A percentile compares a stretch with the other conserved stretches of the same genome.
Conservation (phyloP, 2,329 filamentous ascomycete genomes). For the Lecanicillium sp. region DNA sequence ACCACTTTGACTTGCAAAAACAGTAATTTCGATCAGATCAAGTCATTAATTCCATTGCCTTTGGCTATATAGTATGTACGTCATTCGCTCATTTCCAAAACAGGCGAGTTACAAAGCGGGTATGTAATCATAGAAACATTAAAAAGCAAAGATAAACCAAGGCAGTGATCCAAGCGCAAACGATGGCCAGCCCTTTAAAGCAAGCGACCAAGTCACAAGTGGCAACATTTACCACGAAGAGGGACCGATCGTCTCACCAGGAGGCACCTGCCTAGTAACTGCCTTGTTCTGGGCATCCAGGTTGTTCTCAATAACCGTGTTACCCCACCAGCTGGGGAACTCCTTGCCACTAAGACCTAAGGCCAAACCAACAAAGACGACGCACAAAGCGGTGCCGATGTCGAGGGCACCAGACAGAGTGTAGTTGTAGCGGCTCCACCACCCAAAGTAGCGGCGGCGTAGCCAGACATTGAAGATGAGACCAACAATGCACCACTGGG, state of each 20-base stretch:
- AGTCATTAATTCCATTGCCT: no score
- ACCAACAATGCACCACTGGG: constrained; percentile 46
- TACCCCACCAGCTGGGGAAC: constrained; percentile 45
- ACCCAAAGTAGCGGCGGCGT: constrained; percentile 39
- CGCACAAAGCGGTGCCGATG: constrained; percentile 48
- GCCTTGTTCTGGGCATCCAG: neutral
- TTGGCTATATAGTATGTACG: no score
- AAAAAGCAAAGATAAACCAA: no score
- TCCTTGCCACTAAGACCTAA: constrained; percentile 34
- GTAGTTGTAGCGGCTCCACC: constrained; percentile 54
- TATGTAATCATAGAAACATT: no score
- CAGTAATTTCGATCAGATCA: no score
- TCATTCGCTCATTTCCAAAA: no score
- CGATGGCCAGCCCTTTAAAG: no score
- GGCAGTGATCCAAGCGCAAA: no score
- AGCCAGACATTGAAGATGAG: constrained; percentile 47
- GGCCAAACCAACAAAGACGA: constrained; percentile 41
- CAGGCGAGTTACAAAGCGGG: no score
- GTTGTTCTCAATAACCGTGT: constrained; percentile 18
- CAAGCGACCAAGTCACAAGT: no score
- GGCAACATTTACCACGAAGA: no score
- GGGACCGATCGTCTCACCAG: neutral
- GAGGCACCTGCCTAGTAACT: neutral
- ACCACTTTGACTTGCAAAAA: no score
- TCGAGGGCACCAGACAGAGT: constrained; percentile 50